Percentiles rank a stretch among this genome's conserved stretches.
Evolutionary conservation across 352 stramenopile species (phyloP).

Genomic region (Phytopythium litorale): DNA sequence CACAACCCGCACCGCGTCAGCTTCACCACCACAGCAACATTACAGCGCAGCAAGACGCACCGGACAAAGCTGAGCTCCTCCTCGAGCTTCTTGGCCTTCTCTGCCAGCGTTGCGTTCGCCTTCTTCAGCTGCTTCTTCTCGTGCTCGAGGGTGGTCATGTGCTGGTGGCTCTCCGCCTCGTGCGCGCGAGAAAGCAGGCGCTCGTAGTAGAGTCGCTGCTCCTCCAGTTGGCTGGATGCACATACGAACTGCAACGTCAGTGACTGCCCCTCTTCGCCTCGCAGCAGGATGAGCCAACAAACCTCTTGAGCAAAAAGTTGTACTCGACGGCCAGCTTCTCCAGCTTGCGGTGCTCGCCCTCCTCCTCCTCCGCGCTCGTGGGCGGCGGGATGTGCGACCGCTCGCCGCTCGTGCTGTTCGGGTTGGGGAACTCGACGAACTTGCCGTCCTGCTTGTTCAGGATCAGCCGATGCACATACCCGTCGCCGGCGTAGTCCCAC

Average conservation of each 20-base stretch:
- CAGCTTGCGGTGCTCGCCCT: slow-evolving; percentile 93
- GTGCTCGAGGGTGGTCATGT: slow-evolving; percentile 57
- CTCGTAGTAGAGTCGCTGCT: slow-evolving; percentile 94
- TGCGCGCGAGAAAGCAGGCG: slow-evolving; percentile 55
- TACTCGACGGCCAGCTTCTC: slow-evolving; percentile 96
- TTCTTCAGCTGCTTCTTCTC: slow-evolving; percentile 84
- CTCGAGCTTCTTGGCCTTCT: slow-evolving; percentile 75
- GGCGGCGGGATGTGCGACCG: slow-evolving; percentile 61
- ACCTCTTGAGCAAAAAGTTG: slow-evolving; percentile 95
- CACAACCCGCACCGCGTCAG: neutral
- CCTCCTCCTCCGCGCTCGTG: slow-evolving; percentile 83
- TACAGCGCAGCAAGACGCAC: slow-evolving; percentile 15
- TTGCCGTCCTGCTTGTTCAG: slow-evolving; percentile 93
- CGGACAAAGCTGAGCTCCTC: slow-evolving; percentile 81
- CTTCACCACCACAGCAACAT: neutral
- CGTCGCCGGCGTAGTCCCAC: slow-evolving; percentile 94
- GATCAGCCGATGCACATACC: slow-evolving; percentile 85
- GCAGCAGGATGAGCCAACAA: neutral
- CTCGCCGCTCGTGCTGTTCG: slow-evolving; percentile 64
- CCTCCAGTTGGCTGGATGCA: slow-evolving; percentile 87
- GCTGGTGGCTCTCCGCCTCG: slow-evolving; percentile 51
- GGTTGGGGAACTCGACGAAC: slow-evolving; percentile 94
- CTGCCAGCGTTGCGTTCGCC: slow-evolving; percentile 50
- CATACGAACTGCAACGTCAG: neutral
- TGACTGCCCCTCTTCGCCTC: neutral